Evolutionary conservation across 208 protist species (phyloP).

Genomic region (Leishmania tropica): DNA sequence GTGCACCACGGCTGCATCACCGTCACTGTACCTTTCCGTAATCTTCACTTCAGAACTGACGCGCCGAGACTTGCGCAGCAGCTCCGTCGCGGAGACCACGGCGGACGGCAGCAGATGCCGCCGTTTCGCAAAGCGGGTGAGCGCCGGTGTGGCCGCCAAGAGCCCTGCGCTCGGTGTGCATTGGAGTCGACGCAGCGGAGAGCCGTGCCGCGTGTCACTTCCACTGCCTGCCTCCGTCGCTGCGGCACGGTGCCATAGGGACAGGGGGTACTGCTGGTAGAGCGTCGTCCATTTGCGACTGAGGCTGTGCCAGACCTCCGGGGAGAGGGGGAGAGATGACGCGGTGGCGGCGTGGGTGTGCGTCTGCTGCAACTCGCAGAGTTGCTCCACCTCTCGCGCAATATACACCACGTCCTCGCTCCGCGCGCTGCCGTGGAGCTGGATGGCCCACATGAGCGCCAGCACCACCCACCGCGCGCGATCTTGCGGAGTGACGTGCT

Average conservation of each 20-base stretch:
- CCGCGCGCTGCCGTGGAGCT: conserved; percentile 18
- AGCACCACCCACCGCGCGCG: conserved; percentile 47
- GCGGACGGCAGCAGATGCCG: conserved; percentile 10
- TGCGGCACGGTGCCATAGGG: conserved; percentile 24
- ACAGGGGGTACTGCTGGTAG: conserved; percentile 33
- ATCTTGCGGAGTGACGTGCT: conserved; percentile 29
- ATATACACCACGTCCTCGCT: conserved; percentile 42
- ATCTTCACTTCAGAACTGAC: not conserved
- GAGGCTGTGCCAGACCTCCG: conserved; percentile 35
- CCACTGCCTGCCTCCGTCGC: not conserved
- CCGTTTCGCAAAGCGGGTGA: conserved; percentile 27
- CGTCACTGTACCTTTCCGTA: not conserved
- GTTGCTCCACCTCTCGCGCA: conserved; percentile 42
- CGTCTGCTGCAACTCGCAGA: conserved; percentile 23
- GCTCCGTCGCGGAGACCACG: conserved; percentile 4
- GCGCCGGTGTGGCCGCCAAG: conserved; percentile 1
- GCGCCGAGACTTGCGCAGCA: conserved; percentile 4
- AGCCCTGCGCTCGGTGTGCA: not conserved
- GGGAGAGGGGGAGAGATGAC: conserved; percentile 8
- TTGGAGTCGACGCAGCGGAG: not conserved
- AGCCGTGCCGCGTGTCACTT: not conserved
- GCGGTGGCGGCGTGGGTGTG: not conserved
- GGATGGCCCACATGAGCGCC: conserved; percentile 40
- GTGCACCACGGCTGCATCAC: not conserved
- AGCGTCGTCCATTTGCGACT: conserved; percentile 40